phyloP scores from a whole-genome alignment of 345 rosid genomes.

The Rhodamnia argentea region DNA sequence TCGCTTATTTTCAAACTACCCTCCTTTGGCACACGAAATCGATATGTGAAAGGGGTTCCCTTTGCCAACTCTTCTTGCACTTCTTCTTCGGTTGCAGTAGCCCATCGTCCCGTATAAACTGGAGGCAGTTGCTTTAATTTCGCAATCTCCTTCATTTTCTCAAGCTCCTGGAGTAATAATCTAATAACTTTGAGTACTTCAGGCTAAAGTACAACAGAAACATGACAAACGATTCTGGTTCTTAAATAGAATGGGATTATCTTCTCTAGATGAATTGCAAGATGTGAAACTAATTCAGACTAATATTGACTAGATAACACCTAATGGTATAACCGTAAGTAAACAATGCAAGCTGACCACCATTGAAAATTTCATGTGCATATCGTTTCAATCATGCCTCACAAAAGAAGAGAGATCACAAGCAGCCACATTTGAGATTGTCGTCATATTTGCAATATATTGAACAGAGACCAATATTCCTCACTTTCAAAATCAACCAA shows the following conservation, averaged over 20 bases:
- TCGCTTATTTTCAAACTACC: constrained; percentile 76
- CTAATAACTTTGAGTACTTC: neutral
- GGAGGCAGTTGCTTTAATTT: constrained; percentile 74
- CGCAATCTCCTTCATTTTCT: constrained; percentile 79
- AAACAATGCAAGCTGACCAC: neutral
- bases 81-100: constrained; percentile 56
- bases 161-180: constrained; percentile 59
- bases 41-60: constrained; percentile 72
- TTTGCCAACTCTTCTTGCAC: constrained; percentile 65
- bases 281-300: neutral
- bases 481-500: neutral
- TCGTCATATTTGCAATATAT: neutral
- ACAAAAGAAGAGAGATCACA: neutral
- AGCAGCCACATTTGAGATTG: neutral
- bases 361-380: neutral
- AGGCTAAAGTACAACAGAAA: neutral
- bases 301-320: neutral
- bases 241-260: neutral
- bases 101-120: constrained; percentile 82
- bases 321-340: neutral
- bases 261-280: neutral
- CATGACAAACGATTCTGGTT: neutral
- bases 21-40: constrained; percentile 75
- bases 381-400: neutral
- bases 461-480: neutral